phyloP scores from a whole-genome alignment of 1,139 yeast species.

The Pichia sorboxylosa region DNA sequence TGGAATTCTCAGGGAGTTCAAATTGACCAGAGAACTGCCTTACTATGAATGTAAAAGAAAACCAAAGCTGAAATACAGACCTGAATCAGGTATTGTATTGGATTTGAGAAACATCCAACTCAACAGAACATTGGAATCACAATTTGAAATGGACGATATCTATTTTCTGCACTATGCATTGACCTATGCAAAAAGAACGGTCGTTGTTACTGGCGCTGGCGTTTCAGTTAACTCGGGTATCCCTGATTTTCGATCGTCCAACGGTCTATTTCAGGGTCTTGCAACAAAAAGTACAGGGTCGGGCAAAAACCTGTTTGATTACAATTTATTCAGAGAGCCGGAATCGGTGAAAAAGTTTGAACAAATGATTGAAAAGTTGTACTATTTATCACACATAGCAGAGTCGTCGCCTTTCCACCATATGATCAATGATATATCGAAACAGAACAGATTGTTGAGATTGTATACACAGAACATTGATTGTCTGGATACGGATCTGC shows the following conservation, averaged over 20 bases:
- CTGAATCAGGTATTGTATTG: conserved; percentile 31
- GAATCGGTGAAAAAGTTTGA: conserved; percentile 55
- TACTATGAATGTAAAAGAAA: conserved; percentile 18
- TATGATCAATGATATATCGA: conserved; percentile 46
- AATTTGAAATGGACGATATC: conserved; percentile 28
- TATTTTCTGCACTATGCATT: conserved; percentile 34
- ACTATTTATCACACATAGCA: conserved; percentile 44
- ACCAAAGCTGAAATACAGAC: conserved; percentile 32
- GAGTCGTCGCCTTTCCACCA: conserved; percentile 65
- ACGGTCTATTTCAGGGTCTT: conserved; percentile 62
- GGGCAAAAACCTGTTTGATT: conserved; percentile 75
- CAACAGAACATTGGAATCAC: conserved; percentile 20
- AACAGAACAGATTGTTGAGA: conserved; percentile 52
- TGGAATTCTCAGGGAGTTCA: too few species aligned
- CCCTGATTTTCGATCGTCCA: conserved; percentile 75
- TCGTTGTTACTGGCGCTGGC: conserved; percentile 77
- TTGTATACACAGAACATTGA: conserved; percentile 73
- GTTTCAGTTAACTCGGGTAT: conserved; percentile 84
- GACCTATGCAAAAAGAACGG: conserved; percentile 35
- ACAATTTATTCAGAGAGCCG: conserved; percentile 60
- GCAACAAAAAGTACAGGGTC: conserved; percentile 26
- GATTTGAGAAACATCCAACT: conserved; percentile 23
- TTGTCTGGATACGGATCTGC: conserved; percentile 31
- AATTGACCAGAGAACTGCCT: too few species aligned
- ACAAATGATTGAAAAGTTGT: conserved; percentile 56